These are phyloP conservation scores for Brassica carinata DNA, from an alignment of 345 rosid genomes.

Conservation along the genomic window DNA sequence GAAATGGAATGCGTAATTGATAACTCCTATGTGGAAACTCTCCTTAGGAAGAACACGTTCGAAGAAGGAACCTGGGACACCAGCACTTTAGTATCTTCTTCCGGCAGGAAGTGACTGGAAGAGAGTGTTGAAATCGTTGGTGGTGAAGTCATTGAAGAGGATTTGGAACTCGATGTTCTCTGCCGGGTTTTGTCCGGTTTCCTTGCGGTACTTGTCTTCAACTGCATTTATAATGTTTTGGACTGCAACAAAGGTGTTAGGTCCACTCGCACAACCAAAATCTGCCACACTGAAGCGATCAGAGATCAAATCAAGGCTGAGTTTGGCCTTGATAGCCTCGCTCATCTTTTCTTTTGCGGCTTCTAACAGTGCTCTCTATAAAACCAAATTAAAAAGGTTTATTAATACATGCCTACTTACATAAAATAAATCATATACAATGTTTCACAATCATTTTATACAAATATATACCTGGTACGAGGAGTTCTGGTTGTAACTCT, in stretches of 20 bases:
- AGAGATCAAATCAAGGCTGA: slow-evolving; percentile 10
- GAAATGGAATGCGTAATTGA: slow-evolving; percentile 44
- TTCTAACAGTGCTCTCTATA: slow-evolving; percentile 20
- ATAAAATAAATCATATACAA: background rate
- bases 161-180: slow-evolving; percentile 39
- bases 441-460: background rate
- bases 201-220: slow-evolving; percentile 20
- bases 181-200: background rate
- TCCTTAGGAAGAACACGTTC: slow-evolving; percentile 42
- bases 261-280: slow-evolving; percentile 21
- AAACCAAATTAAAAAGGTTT: background rate
- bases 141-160: slow-evolving; percentile 42
- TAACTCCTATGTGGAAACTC: slow-evolving; percentile 41
- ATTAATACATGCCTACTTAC: background rate
- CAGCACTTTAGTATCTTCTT: slow-evolving; percentile 35
- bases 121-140: slow-evolving; percentile 66
- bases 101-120: slow-evolving; percentile 42
- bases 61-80: slow-evolving; percentile 46
- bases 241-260: slow-evolving; percentile 15
- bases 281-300: slow-evolving; percentile 17
- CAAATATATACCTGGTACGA: background rate
- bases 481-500: slow-evolving; percentile 2
- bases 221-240: slow-evolving; percentile 26
- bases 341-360: slow-evolving; percentile 17
- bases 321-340: slow-evolving; percentile 12